phyloP scores from a whole-genome alignment of 208 protist genomes.

The Leishmania arabica region DNA sequence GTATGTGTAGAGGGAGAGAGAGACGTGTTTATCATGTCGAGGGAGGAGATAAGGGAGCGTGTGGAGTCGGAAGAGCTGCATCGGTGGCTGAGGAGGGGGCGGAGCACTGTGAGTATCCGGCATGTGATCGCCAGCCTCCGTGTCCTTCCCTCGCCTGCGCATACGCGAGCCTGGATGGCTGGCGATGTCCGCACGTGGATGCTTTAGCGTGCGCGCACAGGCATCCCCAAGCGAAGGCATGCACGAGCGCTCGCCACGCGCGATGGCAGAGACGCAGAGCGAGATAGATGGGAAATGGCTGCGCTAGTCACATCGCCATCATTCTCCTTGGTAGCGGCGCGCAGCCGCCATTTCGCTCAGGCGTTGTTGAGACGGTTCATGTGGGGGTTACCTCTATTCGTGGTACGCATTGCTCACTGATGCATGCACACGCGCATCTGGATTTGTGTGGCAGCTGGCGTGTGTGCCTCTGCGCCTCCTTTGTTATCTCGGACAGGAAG shows the following conservation, averaged over 20 bases:
- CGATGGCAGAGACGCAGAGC: background rate
- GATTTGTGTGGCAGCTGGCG: background rate
- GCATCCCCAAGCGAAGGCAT: background rate
- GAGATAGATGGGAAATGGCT: background rate
- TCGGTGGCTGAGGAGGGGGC: background rate
- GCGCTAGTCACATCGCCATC: too few species aligned
- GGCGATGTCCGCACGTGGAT: background rate
- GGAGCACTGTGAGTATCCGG: background rate
- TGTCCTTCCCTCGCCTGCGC: background rate
- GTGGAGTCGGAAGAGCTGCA: background rate
- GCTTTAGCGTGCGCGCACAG: background rate
- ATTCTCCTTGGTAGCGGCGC: background rate
- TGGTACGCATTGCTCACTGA: background rate
- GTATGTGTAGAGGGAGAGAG: background rate
- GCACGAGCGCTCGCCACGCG: background rate
- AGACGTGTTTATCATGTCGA: background rate
- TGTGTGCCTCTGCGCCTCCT: background rate
- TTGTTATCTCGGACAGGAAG: background rate
- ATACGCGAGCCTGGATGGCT: background rate
- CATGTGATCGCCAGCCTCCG: background rate
- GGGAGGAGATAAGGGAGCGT: background rate
- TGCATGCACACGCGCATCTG: background rate
- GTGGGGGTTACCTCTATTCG: background rate
- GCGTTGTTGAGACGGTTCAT: background rate
- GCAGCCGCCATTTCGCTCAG: background rate